phyloP scores from a whole-genome alignment of 1,139 yeast species.

The Taphrina flavorubra region DNA sequence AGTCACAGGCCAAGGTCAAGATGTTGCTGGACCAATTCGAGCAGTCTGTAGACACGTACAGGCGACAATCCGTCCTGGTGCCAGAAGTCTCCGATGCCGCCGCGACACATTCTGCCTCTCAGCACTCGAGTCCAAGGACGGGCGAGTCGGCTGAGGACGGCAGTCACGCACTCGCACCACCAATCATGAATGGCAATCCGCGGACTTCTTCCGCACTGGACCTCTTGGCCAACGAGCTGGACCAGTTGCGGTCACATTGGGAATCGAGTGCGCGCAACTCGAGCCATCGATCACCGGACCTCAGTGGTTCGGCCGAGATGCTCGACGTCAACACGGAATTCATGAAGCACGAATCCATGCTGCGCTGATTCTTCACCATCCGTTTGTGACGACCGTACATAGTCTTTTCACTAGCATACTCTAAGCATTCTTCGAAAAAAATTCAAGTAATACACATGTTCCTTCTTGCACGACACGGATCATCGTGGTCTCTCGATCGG shows the following conservation, averaged over 20 bases:
- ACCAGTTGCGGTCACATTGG: conserved; percentile 41
- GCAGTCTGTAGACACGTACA: conserved; percentile 40
- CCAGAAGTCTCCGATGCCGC: neutral
- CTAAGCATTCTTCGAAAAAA: no score
- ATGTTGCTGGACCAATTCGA: conserved; percentile 41
- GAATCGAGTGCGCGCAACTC: conserved; percentile 13
- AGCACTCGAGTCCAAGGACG: conserved; percentile 5
- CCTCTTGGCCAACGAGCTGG: conserved; percentile 41
- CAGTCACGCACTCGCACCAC: conserved; percentile 18
- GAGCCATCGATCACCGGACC: neutral
- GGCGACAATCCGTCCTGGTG: conserved; percentile 29
- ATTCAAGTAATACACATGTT: no score
- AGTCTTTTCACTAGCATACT: neutral
- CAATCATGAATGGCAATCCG: neutral
- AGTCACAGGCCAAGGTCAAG: conserved; percentile 41
- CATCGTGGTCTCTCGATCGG: no score
- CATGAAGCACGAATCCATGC: neutral
- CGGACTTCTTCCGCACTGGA: conserved; percentile 40
- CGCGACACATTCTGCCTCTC: conserved; percentile 5
- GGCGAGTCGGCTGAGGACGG: conserved; percentile 1
- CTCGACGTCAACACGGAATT: neutral
- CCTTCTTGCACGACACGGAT: no score
- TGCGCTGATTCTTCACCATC: neutral
- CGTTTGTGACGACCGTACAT: neutral
- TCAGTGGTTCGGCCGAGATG: neutral